Evolutionary conservation across 23 red algal species (phyloP), one percentile per base, ranked within the genome.

Genomic region (Gracilaria caudata): DNA sequence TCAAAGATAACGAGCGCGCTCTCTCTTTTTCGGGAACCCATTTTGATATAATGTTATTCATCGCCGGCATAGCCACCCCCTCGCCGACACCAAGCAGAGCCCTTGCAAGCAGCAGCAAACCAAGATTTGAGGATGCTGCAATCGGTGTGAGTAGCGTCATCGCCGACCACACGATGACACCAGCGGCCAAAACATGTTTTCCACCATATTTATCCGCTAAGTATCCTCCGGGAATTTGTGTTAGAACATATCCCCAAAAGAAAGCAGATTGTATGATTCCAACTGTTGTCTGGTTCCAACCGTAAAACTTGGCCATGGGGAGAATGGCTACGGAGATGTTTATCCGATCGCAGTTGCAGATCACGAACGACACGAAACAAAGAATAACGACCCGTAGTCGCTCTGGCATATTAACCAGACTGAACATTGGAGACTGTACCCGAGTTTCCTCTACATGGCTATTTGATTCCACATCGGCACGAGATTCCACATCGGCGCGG

Each of bases 41-140:
- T 33, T 81, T 82, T 4, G 96, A 98, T 36, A 98, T 90, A 7
- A 98, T 82, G 63, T 95, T 86, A 72, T 98, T 98, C 96, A 98
- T 98, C 10, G 92, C 93, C 21, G 96, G 96, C 96, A 98, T 98
- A 5, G 96, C 96, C 30, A 98, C 96, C 26, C 96, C 96, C 91
- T 98, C 96, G 3, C 96, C 96, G 16, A 98, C 84, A 0, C 96
- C 96, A 47, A 98, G 94, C 24, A 98, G 77, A 7, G 92, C 96
- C 32, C 96, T 63, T 29, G 96, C 93, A 4, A 84, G 54, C 0
- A 98, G 90, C 37, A 98, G 73, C 1, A 86, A 51, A 41, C 82
- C 88, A 44, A 95, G 77, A 26, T 77, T 73, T 28, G 55, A 32
- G 0, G 80, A 77, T n/a, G 96, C 92, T 32, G 96, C 96, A 7